phyloP scores from a whole-genome alignment of 202 grass and related monocot species.

The Hordeum pubiflorum region DNA sequence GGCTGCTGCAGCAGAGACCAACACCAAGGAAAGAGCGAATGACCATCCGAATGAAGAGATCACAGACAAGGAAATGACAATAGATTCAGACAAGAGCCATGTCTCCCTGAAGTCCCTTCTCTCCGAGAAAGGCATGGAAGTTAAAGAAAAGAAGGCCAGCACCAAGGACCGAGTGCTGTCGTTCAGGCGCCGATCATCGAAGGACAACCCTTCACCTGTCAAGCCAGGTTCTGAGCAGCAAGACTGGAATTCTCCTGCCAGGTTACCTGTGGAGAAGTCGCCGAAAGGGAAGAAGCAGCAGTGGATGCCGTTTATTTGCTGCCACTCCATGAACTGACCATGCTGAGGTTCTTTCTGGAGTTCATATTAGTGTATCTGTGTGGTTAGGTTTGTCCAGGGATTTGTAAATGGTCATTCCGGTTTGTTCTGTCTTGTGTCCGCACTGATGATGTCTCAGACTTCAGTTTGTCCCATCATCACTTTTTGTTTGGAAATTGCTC shows the following conservation, averaged over 20 bases:
- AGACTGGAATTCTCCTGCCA: constrained; percentile 63
- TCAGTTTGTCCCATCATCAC: neutral
- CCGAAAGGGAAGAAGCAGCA: constrained; percentile 45
- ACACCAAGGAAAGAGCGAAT: neutral
- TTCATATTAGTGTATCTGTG: neutral
- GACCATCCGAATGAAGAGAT: constrained; percentile 23
- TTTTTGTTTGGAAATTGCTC: neutral
- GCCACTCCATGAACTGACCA: constrained; percentile 36
- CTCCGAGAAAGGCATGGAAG: constrained; percentile 35
- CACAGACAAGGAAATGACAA: constrained; percentile 26
- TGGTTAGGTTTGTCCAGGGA: neutral
- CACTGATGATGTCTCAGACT: neutral
- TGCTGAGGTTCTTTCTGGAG: neutral
- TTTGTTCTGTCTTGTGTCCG: neutral
- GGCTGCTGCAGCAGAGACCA: constrained; percentile 11
- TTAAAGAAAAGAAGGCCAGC: constrained; percentile 35
- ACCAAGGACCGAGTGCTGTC: constrained; percentile 31
- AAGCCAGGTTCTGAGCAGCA: constrained; percentile 32
- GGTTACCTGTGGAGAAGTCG: constrained; percentile 45
- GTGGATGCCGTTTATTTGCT: constrained; percentile 71
- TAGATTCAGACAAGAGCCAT: constrained; percentile 35
- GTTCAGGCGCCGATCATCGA: constrained; percentile 18
- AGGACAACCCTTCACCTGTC: neutral
- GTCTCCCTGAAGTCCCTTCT: constrained; percentile 54
- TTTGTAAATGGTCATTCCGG: neutral